Evolutionary conservation across 1,139 yeast genomes (phyloP).

Genomic region (Protomyces gravidus): DNA sequence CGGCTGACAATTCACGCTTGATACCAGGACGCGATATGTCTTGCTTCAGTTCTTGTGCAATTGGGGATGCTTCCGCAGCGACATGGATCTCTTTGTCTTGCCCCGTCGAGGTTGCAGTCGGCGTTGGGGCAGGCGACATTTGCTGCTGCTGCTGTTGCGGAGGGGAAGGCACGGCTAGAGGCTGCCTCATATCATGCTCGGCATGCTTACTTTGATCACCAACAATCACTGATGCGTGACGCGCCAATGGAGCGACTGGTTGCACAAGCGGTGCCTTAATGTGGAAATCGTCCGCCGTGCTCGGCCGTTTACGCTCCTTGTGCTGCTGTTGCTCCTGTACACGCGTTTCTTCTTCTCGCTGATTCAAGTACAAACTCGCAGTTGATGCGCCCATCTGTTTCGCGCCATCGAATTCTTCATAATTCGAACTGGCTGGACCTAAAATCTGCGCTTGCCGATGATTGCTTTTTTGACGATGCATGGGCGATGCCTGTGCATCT

Average conservation of each 20-base stretch:
- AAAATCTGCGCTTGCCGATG: constrained; percentile 13
- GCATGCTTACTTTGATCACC: background rate
- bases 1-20: constrained; percentile 17
- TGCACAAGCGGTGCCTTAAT: background rate
- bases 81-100: background rate
- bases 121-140: too few species aligned
- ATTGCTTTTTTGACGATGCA: constrained; percentile 17
- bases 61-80: background rate
- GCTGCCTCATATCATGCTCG: background rate
- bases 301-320: background rate
- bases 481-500: background rate
- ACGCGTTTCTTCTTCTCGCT: background rate
- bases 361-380: background rate
- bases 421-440: constrained; percentile 3
- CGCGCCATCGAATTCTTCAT: background rate
- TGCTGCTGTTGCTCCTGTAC: background rate
- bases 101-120: background rate
- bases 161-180: background rate
- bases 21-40: constrained; percentile 10
- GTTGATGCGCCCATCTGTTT: background rate
- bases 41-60: background rate
- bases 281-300: background rate
- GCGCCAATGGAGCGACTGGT: background rate
- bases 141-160: too few species aligned
- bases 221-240: background rate